Percentiles rank a stretch among this genome's conserved stretches.
Evolutionary conservation across 352 stramenopile genomes (phyloP).

Genomic region (Aphanomyces cochlioides): DNA sequence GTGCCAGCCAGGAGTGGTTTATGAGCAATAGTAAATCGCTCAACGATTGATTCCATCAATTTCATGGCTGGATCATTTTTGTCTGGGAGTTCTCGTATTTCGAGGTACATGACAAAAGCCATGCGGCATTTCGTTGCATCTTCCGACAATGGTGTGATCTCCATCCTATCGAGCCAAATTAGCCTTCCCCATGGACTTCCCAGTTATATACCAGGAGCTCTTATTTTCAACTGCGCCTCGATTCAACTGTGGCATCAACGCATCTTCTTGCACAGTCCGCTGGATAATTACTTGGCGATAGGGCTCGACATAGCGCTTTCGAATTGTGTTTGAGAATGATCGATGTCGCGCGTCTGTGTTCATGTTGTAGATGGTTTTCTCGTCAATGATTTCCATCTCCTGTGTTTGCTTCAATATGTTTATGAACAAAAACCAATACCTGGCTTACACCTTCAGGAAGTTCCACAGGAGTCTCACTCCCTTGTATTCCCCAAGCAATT

Average conservation of each 20-base stretch:
- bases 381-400: conserved; percentile 4
- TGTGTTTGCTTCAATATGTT: neutral
- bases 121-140: neutral
- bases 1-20: neutral
- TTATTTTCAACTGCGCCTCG: neutral
- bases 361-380: neutral
- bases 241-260: conserved; percentile 1
- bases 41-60: neutral
- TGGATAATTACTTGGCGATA: neutral
- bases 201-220: conserved; percentile 6
- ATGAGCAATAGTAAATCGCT: neutral
- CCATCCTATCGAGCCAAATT: neutral
- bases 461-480: neutral
- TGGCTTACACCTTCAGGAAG: neutral
- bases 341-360: neutral
- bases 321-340: neutral
- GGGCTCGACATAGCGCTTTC: neutral
- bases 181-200: neutral
- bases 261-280: conserved; percentile 4
- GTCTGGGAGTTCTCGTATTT: neutral
- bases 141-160: neutral
- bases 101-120: neutral
- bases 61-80: neutral
- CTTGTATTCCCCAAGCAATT: neutral
- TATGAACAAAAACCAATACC: neutral